Evolutionary conservation across 139 green algal species (phyloP).

Genomic region (Chlorella sp.): DNA sequence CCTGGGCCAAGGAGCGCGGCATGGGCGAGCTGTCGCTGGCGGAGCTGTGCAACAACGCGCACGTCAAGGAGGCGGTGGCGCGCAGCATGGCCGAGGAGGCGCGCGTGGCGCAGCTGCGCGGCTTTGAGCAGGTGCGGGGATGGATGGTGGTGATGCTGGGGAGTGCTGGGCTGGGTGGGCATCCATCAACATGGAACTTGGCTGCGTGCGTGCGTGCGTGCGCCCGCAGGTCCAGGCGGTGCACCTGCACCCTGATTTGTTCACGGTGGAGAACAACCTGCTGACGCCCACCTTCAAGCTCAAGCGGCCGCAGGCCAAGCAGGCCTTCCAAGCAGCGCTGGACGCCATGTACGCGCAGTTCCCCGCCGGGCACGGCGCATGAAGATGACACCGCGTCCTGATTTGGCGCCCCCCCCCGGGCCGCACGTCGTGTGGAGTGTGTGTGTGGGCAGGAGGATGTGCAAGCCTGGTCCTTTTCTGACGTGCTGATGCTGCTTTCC

Average conservation of each 20-base stretch:
- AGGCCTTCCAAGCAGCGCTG: slow-evolving; percentile 34
- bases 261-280: slow-evolving; percentile 86
- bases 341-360: slow-evolving; percentile 43
- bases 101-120: slow-evolving; percentile 66
- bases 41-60: slow-evolving; percentile 47
- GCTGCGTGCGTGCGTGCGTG: neutral
- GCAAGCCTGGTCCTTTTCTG: neutral
- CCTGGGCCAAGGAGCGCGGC: slow-evolving; percentile 70
- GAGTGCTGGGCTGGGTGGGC: neutral
- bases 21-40: slow-evolving; percentile 40
- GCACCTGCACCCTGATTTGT: slow-evolving; percentile 70
- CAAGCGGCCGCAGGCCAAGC: slow-evolving; percentile 46
- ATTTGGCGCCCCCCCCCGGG: neutral
- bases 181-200: neutral
- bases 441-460: neutral
- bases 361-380: neutral
- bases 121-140: slow-evolving; percentile 74
- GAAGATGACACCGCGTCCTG: neutral
- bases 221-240: slow-evolving; percentile 59
- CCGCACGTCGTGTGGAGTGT: neutral
- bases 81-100: slow-evolving; percentile 77
- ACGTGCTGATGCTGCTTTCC: neutral
- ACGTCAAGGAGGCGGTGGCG: slow-evolving; percentile 56
- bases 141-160: too few species aligned
- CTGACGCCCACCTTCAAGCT: slow-evolving; percentile 90